phyloP scores from a whole-genome alignment of 2,329 filamentous ascomycete species.

The Exophiala dermatitidis region DNA sequence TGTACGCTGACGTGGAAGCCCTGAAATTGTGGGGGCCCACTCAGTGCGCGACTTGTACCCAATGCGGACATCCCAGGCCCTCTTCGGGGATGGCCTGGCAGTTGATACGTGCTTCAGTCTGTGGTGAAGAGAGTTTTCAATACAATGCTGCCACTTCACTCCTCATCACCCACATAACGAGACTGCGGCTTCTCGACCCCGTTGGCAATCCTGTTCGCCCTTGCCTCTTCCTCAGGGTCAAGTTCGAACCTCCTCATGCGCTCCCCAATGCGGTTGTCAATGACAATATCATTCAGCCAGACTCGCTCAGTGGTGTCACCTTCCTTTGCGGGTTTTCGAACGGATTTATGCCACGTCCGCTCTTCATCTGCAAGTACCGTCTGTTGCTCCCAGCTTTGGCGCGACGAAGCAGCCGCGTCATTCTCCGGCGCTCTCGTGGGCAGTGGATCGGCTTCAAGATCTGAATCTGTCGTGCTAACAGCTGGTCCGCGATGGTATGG shows the following conservation, averaged over 20 bases:
- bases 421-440: slow-evolving; percentile 45
- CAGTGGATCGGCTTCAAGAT: slow-evolving; percentile 20
- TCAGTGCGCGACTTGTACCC: no score
- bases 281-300: slow-evolving; percentile 65
- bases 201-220: slow-evolving; percentile 55
- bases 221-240: slow-evolving; percentile 59
- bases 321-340: slow-evolving; percentile 50
- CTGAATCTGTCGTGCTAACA: slow-evolving; percentile 19
- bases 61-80: not conserved
- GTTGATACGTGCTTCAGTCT: no score
- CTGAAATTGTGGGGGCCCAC: no score
- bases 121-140: no score
- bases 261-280: slow-evolving; percentile 67
- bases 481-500: slow-evolving; percentile 35
- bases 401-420: slow-evolving; percentile 30
- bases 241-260: slow-evolving; percentile 78
- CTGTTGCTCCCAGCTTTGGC: slow-evolving; percentile 55
- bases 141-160: slow-evolving; percentile 23
- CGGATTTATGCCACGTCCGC: slow-evolving; percentile 74
- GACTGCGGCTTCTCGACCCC: slow-evolving; percentile 54
- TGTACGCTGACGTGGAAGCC: no score
- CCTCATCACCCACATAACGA: slow-evolving; percentile 35
- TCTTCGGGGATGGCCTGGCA: slow-evolving; percentile 29
- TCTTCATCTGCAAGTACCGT: slow-evolving; percentile 63
- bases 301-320: slow-evolving; percentile 57